Conservation (phyloP, 2,329 filamentous ascomycete genomes). For the Stromatinia cepivora region DNA sequence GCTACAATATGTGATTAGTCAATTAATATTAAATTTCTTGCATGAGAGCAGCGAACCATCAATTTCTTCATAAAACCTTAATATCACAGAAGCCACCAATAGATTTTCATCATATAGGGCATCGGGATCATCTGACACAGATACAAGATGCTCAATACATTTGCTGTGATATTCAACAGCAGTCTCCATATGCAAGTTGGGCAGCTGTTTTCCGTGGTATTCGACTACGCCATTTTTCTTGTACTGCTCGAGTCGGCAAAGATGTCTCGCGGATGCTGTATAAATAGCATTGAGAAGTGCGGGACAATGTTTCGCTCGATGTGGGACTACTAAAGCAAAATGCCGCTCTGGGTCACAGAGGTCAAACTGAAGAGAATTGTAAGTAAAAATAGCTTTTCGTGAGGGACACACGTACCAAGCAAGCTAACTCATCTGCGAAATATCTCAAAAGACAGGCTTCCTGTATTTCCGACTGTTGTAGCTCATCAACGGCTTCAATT, state of each 20-base stretch:
- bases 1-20: conserved; percentile 23
- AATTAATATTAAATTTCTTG: neutral
- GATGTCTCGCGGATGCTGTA: conserved; percentile 44
- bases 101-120: conserved; percentile 44
- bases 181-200: conserved; percentile 41
- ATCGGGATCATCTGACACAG: conserved; percentile 42
- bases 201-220: conserved; percentile 33
- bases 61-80: conserved; percentile 46
- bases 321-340: conserved; percentile 46
- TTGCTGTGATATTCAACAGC: conserved; percentile 46
- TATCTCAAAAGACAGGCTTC: conserved; percentile 36
- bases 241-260: conserved; percentile 39
- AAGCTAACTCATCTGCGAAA: conserved; percentile 35
- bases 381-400: neutral
- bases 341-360: conserved; percentile 46
- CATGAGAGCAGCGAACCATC: conserved; percentile 36
- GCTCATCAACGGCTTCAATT: conserved; percentile 2
- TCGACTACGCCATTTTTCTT: conserved; percentile 35
- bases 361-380: conserved; percentile 41
- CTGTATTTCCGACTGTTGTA: conserved; percentile 24
- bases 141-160: conserved; percentile 45
- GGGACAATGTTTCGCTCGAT: conserved; percentile 44
- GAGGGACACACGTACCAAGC: conserved; percentile 30
- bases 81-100: conserved; percentile 44
- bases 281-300: conserved; percentile 41